These are phyloP conservation scores for Dioscorea alata DNA, from an alignment of 106 monocot species.

Conservation along the genomic window DNA sequence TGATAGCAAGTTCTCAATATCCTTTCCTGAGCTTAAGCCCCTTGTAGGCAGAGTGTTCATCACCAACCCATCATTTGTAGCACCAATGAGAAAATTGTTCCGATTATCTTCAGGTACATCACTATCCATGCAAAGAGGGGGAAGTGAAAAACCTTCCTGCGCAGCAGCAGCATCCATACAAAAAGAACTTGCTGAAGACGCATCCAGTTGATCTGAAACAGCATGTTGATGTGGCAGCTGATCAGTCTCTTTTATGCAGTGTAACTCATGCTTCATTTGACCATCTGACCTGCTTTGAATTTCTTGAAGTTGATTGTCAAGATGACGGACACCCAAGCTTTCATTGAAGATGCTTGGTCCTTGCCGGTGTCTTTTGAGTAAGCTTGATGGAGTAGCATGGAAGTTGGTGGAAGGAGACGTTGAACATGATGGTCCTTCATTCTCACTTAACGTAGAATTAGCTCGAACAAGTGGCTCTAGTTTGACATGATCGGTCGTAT, in stretches of 20 bases:
- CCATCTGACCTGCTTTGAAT: slow-evolving; percentile 36
- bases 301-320: slow-evolving; percentile 45
- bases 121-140: slow-evolving; percentile 54
- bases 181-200: slow-evolving; percentile 80
- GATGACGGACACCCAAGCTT: slow-evolving; percentile 3
- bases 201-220: slow-evolving; percentile 56
- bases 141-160: slow-evolving; percentile 60
- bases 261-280: slow-evolving; percentile 39
- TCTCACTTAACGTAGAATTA: slow-evolving; percentile 33
- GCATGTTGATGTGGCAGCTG: slow-evolving; percentile 16
- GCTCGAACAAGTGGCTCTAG: slow-evolving; percentile 25
- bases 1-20: slow-evolving; percentile 45
- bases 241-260: slow-evolving; percentile 20
- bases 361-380: slow-evolving; percentile 30
- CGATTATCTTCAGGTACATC: slow-evolving; percentile 37
- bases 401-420: slow-evolving; percentile 32
- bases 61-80: slow-evolving; percentile 32
- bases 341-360: slow-evolving; percentile 22
- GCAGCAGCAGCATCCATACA: slow-evolving; percentile 52
- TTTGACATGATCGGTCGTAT: slow-evolving; percentile 17
- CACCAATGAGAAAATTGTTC: slow-evolving; percentile 25
- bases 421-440: slow-evolving; percentile 37
- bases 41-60: slow-evolving; percentile 47
- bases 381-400: slow-evolving; percentile 15
- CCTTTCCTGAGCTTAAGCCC: slow-evolving; percentile 47